Base-by-base conservation (phyloP, 2,329 filamentous ascomycete species). In the Penicillium sp. region DNA sequence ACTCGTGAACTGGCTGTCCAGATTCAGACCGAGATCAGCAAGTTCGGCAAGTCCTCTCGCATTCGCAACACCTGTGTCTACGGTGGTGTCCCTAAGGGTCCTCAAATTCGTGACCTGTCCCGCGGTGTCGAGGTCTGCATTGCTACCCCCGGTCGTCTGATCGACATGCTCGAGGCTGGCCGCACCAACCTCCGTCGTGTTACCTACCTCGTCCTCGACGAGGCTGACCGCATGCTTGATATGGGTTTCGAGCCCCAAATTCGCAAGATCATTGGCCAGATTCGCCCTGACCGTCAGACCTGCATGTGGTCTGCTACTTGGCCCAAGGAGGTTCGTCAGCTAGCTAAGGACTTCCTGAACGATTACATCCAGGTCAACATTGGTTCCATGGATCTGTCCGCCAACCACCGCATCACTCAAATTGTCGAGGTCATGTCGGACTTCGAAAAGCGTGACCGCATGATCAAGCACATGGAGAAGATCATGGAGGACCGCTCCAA, bases 241-340 rank as follows among this genome's bases (percentile, higher is more conserved):
- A 99, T 99, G 95, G 95, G 95, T 88, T 98, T 99, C 82, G 95
- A 99, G 83, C 95, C 95, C 70, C 95, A 98, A 80, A 98, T 99
- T 74, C 92, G 95, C 84, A 98, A 98, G 85, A 98, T 99, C 70
- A 93, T 99, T 71, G 87, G 91, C 67, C 95, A 99, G 83, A 98
- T 98, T 80, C 92, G 95, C 72, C 95, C 95, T 58, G 95, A 99
- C 79, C 90, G 95, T 86, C 95, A 99, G 81, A 99, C 95, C 66
- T 95, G 95, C 85, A 97, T 99, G 93, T 99, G 94, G 92, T 99
- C 95, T 64, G 95, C 95, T 72, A 99, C 95, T 7, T 99, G 95
- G 93, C 95, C 95, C 75, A 97, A 97, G 86, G 94, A 98, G 80
- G 94, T 99, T 71, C 92, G 94, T 75, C 91, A 93, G 77, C 85